Conservation (phyloP, 2,329 filamentous ascomycete species). For the Periglandula ipomoeae region DNA sequence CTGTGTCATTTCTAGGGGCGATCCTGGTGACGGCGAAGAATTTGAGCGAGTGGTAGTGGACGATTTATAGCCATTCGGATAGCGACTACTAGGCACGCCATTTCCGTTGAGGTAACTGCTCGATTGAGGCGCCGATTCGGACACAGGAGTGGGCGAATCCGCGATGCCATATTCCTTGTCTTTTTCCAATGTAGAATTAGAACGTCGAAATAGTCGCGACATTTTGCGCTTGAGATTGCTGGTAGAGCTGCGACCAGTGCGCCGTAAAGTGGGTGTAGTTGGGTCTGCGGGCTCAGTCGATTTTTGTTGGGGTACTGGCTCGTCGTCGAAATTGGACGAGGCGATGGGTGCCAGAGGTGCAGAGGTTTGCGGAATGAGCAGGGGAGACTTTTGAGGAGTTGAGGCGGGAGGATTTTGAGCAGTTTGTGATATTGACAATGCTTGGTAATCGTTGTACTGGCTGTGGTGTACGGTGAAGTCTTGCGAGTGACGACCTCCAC, state of each 20-base stretch:
- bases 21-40: slow-evolving; percentile 41
- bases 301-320: background rate
- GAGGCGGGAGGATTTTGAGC: slow-evolving; percentile 9
- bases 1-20: slow-evolving; percentile 33
- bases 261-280: slow-evolving; percentile 26
- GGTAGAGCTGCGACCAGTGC: slow-evolving; percentile 33
- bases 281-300: background rate
- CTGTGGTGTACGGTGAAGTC: slow-evolving; percentile 34
- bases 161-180: slow-evolving; percentile 15
- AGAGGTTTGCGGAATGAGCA: slow-evolving; percentile 7
- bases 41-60: slow-evolving; percentile 37
- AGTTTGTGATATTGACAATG: slow-evolving; percentile 15
- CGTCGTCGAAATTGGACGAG: background rate
- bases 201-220: slow-evolving; percentile 39
- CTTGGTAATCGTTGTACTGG: slow-evolving; percentile 20
- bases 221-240: slow-evolving; percentile 39
- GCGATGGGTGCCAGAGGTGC: background rate
- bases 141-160: slow-evolving; percentile 11
- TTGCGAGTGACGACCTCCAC: slow-evolving; percentile 44
- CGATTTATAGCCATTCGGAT: slow-evolving; percentile 34
- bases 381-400: slow-evolving; percentile 8
- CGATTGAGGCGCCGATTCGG: slow-evolving; percentile 13
- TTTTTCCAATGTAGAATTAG: slow-evolving; percentile 24
- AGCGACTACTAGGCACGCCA: slow-evolving; percentile 25
- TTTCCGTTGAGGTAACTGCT: slow-evolving; percentile 5